Base-by-base conservation (phyloP, 2,329 filamentous ascomycete genomes). In the Emmonsiellopsis sp. region DNA sequence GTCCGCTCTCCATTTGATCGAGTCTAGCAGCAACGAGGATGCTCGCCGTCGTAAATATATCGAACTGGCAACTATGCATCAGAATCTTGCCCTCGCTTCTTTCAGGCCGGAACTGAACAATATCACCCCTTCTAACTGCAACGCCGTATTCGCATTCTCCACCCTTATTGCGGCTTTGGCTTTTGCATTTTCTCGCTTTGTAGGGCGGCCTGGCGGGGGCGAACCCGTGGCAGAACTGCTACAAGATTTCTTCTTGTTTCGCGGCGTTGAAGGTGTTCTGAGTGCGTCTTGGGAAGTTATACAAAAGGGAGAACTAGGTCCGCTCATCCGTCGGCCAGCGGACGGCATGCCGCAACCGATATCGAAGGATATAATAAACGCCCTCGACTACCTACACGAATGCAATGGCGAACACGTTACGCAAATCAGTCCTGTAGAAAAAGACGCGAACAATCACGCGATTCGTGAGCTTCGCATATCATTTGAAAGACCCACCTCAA, bases 141-240 rank as follows among this genome's bases (percentile, higher is more conserved):
- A 63, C 40, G 64, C 66, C 8, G 56, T 70, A 13, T 67, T 70
- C 45, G 62, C 63, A 13, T 65, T 68, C 35, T 65, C 64, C 4
- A 57, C 53, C 32, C 50, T 69, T 35, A 62, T 67, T n/a, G 62
- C 66, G 7, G 61, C 65, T 15, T 56, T 67, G 31, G 63, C 64
- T 13, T 67, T 67, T 54, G 65, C 62, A 2, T 63, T 59, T 35
- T 58, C 63, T 26, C 57, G 58, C 35, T 54, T 54, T 15, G 55
- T 56, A 9, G 60, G 59, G 47, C 57, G 50, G 20, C 50, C 57
- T 13, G 54, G 54, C 15, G 35, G 57, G 20, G 48, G 58, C 32
- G 57, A 59, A 41, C 57, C 60, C 4, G 58, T 65, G 4, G 55
- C 56, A n/a, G 62, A 65, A 43, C 58, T 64, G 20, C 52, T 64